Percentiles rank a stretch among this genome's conserved stretches.
Conservation (phyloP, 129 eudicot species). For the Glebionis coronaria region DNA sequence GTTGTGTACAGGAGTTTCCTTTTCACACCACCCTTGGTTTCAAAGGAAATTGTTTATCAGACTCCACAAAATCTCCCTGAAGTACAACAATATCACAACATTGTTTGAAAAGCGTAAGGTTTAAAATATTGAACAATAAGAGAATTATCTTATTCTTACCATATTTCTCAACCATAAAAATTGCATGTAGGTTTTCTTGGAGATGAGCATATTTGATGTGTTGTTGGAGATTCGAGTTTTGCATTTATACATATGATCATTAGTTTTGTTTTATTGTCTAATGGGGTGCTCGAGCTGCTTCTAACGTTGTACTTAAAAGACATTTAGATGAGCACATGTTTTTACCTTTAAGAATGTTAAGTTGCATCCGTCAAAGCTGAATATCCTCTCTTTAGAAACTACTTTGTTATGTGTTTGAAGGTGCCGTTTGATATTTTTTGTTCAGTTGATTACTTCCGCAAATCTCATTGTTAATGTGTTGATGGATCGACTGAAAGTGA, state of each 20-base stretch:
- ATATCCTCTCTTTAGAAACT: slow-evolving; percentile 36
- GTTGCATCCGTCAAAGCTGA: slow-evolving; percentile 56
- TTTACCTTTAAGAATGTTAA: slow-evolving; percentile 66
- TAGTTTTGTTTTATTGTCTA: background rate
- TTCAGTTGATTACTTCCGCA: slow-evolving; percentile 82
- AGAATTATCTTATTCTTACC: slow-evolving; percentile 33
- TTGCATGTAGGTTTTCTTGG: slow-evolving; percentile 53
- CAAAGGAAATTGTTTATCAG: slow-evolving; percentile 59
- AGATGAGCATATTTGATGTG: slow-evolving; percentile 78
- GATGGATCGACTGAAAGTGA: slow-evolving; percentile 64
- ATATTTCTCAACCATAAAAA: slow-evolving; percentile 59
- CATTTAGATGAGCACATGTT: background rate
- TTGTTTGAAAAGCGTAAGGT: too few relatives aligned
- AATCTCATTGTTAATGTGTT: slow-evolving; percentile 55
- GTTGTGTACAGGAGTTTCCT: slow-evolving; percentile 47
- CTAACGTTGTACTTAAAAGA: background rate
- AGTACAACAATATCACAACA: background rate
- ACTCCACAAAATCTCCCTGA: slow-evolving; percentile 81
- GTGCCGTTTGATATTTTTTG: slow-evolving; percentile 81
- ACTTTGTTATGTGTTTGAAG: slow-evolving; percentile 54
- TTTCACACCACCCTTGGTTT: slow-evolving; percentile 71
- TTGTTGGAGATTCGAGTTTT: slow-evolving; percentile 80
- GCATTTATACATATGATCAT: slow-evolving; percentile 10
- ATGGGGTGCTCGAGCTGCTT: background rate
- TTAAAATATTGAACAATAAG: too few relatives aligned